phyloP scores from a whole-genome alignment of 495 filamentous ascomycete genomes.

The Annulohypoxylon maeteangense region DNA sequence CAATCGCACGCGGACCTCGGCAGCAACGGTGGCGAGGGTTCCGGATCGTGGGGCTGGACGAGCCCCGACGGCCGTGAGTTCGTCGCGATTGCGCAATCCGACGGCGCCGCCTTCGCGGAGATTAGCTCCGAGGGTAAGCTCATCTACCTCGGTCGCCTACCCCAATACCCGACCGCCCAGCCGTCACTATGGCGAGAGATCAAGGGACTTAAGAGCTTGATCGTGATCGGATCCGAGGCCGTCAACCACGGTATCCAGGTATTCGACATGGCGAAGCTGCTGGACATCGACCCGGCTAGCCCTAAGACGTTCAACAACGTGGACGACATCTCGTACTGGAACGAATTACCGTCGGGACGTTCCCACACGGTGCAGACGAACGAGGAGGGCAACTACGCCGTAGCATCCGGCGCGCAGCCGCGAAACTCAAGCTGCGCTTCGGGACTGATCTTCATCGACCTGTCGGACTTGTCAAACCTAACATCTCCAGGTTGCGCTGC shows the following conservation, averaged over 20 bases:
- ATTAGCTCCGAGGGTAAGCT: constrained; percentile 61
- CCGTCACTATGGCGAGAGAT: constrained; percentile 60
- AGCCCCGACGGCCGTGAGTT: constrained; percentile 67
- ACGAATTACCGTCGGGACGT: constrained; percentile 57
- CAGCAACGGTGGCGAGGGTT: constrained; percentile 52
- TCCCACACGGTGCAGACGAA: constrained; percentile 66
- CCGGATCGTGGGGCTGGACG: constrained; percentile 67
- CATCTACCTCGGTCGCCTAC: constrained; percentile 65
- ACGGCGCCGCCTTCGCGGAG: constrained; percentile 68
- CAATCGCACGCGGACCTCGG: constrained; percentile 62
- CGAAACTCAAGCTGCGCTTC: constrained; percentile 57
- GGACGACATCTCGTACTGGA: constrained; percentile 55
- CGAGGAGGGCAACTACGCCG: constrained; percentile 61
- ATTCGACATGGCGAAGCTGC: constrained; percentile 62
- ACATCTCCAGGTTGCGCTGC: constrained; percentile 62
- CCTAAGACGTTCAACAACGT: constrained; percentile 45
- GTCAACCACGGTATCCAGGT: constrained; percentile 61
- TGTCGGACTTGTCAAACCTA: constrained; percentile 61
- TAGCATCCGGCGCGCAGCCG: constrained; percentile 62
- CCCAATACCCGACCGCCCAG: constrained; percentile 54
- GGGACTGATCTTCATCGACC: constrained; percentile 67
- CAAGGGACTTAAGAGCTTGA: constrained; percentile 54
- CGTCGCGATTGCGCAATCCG: constrained; percentile 65
- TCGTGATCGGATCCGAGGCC: constrained; percentile 63
- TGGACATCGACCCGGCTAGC: constrained; percentile 42